Evolutionary conservation across 352 stramenopile species (phyloP), one percentile per base, ranked within the genome.

Genomic region (Plasmopara viticola): DNA sequence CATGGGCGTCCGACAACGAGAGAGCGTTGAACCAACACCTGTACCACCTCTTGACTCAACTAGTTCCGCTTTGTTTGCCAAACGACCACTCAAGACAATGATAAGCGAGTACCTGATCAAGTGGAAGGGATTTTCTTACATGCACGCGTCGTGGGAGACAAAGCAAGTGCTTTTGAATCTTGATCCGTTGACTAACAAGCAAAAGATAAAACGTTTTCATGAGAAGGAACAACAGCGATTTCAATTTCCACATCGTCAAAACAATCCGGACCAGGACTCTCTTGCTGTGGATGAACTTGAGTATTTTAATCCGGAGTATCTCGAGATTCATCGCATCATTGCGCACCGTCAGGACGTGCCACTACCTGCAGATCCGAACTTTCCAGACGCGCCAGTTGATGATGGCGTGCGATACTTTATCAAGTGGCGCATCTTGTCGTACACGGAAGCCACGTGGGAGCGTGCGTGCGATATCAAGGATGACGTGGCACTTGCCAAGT

Each of bases 281-380:
- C 54, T 68, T 44, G 61, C 64, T 8, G 45, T 62, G 7, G 65
- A 74, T 43, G 82, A 95, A 33, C 53, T 84, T 13, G 83, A 95
- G 57, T 94, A 91, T 48, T 95, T 95, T 56, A 95, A 96, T 58
- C 86, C 87, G 0, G 87, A 95, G 45, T 96, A 94, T 56, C 54
- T 92, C 7, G 86, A 95, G 64, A 88, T 96, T 42, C 84, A 95
- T 39, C 84, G 87, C 2, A 80, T 95, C 35, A 71, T 96, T 53
- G 77, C 85, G 5, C 72, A 92, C 35, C 78, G 81, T 20, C 66
- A 81, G 37, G 84, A 95, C n/a, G 7, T 53, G 12, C 77, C 78
- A 18, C 70, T 90, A 37, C 51, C 64, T 9, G 33, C 61, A 4
- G 79, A 86, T 40, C 66, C 68, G 0, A 70, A 68, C 15, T 83